phyloP scores from a whole-genome alignment of 805 yeast genomes.

The Wickerhamomyces bisporus region DNA sequence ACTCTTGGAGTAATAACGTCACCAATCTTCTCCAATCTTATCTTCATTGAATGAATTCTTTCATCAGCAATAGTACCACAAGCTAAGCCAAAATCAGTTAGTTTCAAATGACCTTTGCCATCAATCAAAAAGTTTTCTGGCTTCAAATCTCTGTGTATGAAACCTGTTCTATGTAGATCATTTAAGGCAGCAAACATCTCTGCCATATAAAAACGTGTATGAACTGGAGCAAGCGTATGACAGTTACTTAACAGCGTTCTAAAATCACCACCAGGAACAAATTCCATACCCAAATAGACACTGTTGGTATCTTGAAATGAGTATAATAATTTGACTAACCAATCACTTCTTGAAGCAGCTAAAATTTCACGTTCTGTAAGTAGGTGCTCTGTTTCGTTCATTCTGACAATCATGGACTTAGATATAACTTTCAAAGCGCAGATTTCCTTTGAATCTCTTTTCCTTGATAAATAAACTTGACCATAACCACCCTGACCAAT shows the following conservation, averaged over 20 bases:
- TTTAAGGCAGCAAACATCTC: conserved; percentile 97
- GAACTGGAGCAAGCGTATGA: conserved; percentile 88
- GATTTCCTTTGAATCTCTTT: conserved; percentile 89
- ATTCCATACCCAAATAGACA: conserved; percentile 96
- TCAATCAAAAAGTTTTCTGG: conserved; percentile 76
- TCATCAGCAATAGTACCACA: conserved; percentile 93
- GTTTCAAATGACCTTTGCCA: conserved; percentile 83
- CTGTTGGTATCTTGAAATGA: conserved; percentile 93
- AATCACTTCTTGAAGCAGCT: conserved; percentile 92
- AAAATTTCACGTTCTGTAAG: conserved; percentile 93
- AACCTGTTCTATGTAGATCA: conserved; percentile 90
- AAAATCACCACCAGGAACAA: conserved; percentile 99
- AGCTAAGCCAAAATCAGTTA: conserved; percentile 96
- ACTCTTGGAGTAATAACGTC: conserved; percentile 57
- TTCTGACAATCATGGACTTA: conserved; percentile 76
- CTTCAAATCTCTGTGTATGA: conserved; percentile 52
- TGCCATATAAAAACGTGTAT: conserved; percentile 89
- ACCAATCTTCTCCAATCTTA: conserved; percentile 63
- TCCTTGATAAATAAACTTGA: conserved; percentile 93
- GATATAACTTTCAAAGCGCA: conserved; percentile 92
- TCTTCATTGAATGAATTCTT: conserved; percentile 87
- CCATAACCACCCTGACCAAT: conserved; percentile 99
- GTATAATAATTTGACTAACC: conserved; percentile 90
- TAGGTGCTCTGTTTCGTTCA: conserved; percentile 94
- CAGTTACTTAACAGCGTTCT: conserved; percentile 91